Evolutionary conservation across 139 green algal genomes (phyloP).

Genomic region (Coelastrella sp.): DNA sequence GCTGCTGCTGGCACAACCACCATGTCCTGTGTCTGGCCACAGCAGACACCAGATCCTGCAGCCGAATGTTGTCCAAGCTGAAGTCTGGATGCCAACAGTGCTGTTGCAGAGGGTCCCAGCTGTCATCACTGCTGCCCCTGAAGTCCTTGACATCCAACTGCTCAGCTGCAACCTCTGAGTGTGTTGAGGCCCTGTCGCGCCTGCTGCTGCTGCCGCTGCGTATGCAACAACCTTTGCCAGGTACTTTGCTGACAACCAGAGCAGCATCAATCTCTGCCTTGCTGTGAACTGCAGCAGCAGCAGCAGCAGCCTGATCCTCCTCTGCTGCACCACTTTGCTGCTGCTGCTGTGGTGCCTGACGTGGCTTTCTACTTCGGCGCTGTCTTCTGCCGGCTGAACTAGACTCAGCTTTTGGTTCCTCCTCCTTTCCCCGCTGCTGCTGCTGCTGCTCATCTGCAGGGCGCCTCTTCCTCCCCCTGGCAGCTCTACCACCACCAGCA

Average conservation of each 20-base stretch:
- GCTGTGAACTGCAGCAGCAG: not conserved
- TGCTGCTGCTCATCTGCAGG: slow-evolving; percentile 17
- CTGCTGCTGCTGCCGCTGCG: not conserved
- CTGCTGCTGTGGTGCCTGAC: slow-evolving; percentile 28
- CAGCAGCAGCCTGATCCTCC: not conserved
- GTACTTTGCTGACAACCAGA: not conserved
- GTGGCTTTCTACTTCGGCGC: not conserved
- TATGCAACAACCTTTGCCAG: not conserved
- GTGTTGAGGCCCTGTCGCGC: not conserved
- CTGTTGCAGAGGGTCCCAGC: slow-evolving; percentile 39
- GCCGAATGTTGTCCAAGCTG: not conserved
- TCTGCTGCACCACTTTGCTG: not conserved
- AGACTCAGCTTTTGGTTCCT: no score
- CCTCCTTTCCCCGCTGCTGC: not conserved
- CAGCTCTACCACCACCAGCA: not conserved
- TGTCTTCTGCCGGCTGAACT: no score
- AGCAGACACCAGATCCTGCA: slow-evolving; percentile 33
- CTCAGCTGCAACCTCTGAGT: not conserved
- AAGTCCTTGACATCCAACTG: not conserved
- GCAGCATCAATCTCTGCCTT: not conserved
- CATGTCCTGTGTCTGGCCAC: not conserved
- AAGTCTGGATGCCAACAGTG: slow-evolving; percentile 53
- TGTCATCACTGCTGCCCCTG: not conserved
- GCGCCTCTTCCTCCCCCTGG: slow-evolving; percentile 23
- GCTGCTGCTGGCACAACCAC: not conserved